phyloP scores from a whole-genome alignment of 208 protist species.

The Leishmania lainsoni region DNA sequence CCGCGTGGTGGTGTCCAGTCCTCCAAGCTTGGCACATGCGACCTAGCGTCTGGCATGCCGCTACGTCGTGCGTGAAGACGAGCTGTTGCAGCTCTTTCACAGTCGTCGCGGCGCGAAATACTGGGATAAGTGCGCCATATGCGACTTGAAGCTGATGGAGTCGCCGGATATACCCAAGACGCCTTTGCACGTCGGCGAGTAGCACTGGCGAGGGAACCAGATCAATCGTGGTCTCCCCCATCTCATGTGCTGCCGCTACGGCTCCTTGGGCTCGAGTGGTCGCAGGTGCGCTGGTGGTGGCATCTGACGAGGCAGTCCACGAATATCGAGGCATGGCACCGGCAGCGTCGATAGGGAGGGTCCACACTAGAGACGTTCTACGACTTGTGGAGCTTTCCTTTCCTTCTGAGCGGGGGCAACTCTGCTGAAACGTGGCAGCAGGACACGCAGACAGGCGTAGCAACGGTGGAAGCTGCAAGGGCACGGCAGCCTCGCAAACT shows the following conservation, averaged over 20 bases:
- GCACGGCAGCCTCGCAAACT: slow-evolving; percentile 66
- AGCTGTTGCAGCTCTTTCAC: slow-evolving; percentile 24
- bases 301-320: neutral
- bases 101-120: slow-evolving; percentile 33
- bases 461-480: slow-evolving; percentile 50
- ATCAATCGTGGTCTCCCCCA: neutral
- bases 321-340: neutral
- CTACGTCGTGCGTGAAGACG: slow-evolving; percentile 36
- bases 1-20: neutral
- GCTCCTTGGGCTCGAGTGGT: neutral
- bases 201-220: slow-evolving; percentile 37
- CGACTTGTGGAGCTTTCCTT: neutral
- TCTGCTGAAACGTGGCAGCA: neutral
- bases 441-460: neutral
- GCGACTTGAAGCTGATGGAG: slow-evolving; percentile 49
- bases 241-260: neutral
- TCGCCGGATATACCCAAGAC: slow-evolving; percentile 42
- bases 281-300: neutral
- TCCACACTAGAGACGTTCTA: neutral
- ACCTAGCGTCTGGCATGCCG: slow-evolving; percentile 13
- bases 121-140: slow-evolving; percentile 39
- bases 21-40: slow-evolving; percentile 10
- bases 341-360: neutral
- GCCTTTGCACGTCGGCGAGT: slow-evolving; percentile 36
- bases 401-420: neutral